Base-by-base conservation (phyloP, 352 stramenopile species). In the Phytopythium kandeliae region DNA sequence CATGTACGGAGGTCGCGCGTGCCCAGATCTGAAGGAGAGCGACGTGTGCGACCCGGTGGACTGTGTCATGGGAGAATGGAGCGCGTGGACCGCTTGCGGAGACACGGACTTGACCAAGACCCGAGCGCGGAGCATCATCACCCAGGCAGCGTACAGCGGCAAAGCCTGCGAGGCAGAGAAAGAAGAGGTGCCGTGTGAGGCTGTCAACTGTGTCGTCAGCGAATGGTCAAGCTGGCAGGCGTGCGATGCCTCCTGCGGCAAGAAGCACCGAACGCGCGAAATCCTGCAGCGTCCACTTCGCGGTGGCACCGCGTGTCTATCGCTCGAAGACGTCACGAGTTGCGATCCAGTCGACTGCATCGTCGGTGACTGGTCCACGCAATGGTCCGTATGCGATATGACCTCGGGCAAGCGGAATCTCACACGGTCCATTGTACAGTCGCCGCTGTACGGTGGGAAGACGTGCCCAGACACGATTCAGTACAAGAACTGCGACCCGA, bases 121-220 rank as follows among this genome's bases (percentile, higher is more conserved):
- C 10, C 70, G 57, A 12, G 74, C 70, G 1, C 70, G 70, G 2
- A 54, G 47, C 0, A 57, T 80, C 4, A 47, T 41, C 16, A 59
- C 63, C 8, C 42, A 45, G 16, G 58, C 70, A 1, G 60, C 75
- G 3, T 85, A 80, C 28, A 63, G 59, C 21, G 73, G 73, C 11
- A 71, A 57, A 1, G 38, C 48, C 2, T 81, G 73, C 42, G 57
- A 52, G 0, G 31, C 51, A 0, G 61, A 52, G 2, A 57, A 57
- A 7, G 58, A 80, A 42, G 62, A 67, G 55, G 70, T 78, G 1
- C 59, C 71, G 0, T 85, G 74, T 19, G 58, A 51, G 8, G 72
- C 74, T 1, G 60, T 84, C 19, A 78, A 79, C 53, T 86, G 78
- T 22, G 54, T 31, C 3, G 69, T 85, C 2, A 60, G 57, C 17